These are phyloP conservation scores for Puccinia hordei DNA, from an alignment of 1,284 basidiomycete genomes.

Conservation along the genomic window DNA sequence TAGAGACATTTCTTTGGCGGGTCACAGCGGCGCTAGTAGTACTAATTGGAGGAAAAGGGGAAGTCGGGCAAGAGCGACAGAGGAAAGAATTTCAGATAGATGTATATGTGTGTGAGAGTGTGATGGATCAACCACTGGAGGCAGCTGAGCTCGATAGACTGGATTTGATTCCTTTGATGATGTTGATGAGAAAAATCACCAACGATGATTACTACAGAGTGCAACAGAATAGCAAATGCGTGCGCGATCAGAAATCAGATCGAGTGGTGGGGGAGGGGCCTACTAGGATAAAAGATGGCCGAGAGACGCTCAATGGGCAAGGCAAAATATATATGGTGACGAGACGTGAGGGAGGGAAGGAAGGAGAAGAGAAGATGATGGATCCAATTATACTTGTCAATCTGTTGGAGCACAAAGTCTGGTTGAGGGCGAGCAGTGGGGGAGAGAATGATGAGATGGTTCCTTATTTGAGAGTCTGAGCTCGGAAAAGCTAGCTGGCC, in stretches of 20 bases:
- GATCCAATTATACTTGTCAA: conserved; percentile 1
- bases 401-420: neutral
- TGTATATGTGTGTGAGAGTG: neutral
- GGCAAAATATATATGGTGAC: neutral
- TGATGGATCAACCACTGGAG: conserved; percentile 21
- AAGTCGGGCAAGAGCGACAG: neutral
- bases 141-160: conserved; percentile 18
- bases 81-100: neutral
- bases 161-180: conserved; percentile 23
- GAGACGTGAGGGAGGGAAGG: neutral
- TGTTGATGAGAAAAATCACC: conserved; percentile 11
- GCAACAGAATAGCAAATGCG: conserved; percentile 36
- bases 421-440: neutral
- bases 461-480: conserved; percentile 18
- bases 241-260: conserved; percentile 26
- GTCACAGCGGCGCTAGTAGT: neutral
- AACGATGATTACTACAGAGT: conserved; percentile 35
- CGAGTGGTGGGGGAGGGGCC: neutral
- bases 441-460: neutral
- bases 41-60: neutral
- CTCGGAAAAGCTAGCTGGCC: neutral
- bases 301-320: neutral
- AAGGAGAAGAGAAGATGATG: neutral
- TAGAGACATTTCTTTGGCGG: conserved; percentile 15
- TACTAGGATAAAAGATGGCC: neutral